Evolutionary conservation across 768 basidiomycete species (phyloP).

Genomic region (Boletales sp.): DNA sequence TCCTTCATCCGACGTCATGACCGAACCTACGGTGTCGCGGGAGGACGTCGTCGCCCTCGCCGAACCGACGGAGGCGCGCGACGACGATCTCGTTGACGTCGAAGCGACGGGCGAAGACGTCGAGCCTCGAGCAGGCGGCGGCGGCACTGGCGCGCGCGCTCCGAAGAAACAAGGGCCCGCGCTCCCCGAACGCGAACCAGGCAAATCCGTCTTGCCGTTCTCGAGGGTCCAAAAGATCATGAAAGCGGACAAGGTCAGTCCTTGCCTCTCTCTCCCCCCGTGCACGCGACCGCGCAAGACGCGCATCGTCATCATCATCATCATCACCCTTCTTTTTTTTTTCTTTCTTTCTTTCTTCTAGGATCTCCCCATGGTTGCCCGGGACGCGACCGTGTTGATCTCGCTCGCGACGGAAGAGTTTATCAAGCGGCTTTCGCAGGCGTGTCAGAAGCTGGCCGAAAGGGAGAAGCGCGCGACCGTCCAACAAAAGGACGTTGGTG

Average conservation of each 20-base stretch:
- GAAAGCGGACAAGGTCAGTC: constrained; percentile 75
- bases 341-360: constrained; percentile 20
- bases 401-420: constrained; percentile 88
- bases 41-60: constrained; percentile 3
- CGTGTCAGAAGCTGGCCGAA: constrained; percentile 66
- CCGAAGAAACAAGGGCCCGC: constrained; percentile 16
- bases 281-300: too few species aligned
- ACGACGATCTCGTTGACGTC: background rate
- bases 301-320: too few species aligned
- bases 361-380: constrained; percentile 75
- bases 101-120: background rate
- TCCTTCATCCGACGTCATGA: constrained; percentile 4
- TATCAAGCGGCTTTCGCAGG: constrained; percentile 68
- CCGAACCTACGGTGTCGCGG: constrained; percentile 5
- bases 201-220: constrained; percentile 73
- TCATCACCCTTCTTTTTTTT: too few species aligned
- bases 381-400: constrained; percentile 76
- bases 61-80: constrained; percentile 3
- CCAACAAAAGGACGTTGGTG: constrained; percentile 78
- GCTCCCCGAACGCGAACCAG: constrained; percentile 39
- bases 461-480: constrained; percentile 72
- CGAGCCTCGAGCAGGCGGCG: constrained; percentile 4
- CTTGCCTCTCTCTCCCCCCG: too few species aligned
- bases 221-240: constrained; percentile 79
- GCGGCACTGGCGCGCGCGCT: too few species aligned